These are phyloP conservation scores for Tetracentron sinense DNA, from an alignment of 164 flowering plant species.

Conservation along the genomic window DNA sequence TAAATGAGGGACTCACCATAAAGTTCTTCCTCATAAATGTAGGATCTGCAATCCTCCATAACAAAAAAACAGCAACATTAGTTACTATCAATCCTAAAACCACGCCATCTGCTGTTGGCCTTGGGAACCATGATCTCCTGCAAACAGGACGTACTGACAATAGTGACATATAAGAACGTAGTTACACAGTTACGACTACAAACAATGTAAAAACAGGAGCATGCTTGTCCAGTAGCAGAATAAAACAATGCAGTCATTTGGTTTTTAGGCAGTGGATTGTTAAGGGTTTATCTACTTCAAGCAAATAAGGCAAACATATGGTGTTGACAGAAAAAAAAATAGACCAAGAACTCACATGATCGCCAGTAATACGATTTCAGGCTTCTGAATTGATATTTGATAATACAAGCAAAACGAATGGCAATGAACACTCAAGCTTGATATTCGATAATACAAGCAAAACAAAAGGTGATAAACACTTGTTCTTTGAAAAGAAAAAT, in stretches of 20 bases:
- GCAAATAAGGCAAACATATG: no score
- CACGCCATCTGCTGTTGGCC: conserved; percentile 31
- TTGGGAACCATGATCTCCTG: conserved; percentile 61
- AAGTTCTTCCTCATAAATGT: conserved; percentile 71
- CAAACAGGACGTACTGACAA: conserved; percentile 14
- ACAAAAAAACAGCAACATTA: conserved; percentile 64
- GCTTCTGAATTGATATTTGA: no score
- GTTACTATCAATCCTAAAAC: conserved; percentile 60
- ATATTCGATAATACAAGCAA: no score
- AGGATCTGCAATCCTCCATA: conserved; percentile 62
- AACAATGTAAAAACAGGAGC: not conserved
- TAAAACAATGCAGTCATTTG: not conserved
- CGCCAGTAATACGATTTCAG: no score
- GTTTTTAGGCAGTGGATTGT: not conserved
- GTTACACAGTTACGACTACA: not conserved
- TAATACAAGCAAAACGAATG: no score
- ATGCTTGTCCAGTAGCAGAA: not conserved
- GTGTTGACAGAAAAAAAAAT: no score
- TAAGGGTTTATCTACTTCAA: not conserved
- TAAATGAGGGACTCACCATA: conserved; percentile 38
- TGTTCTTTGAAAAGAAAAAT: no score
- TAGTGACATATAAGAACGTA: not conserved
- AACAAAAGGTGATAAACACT: no score
- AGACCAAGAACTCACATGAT: no score
- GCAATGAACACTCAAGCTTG: no score